Base-by-base conservation (phyloP, 495 filamentous ascomycete genomes). In the Podospora pseudopauciseta region DNA sequence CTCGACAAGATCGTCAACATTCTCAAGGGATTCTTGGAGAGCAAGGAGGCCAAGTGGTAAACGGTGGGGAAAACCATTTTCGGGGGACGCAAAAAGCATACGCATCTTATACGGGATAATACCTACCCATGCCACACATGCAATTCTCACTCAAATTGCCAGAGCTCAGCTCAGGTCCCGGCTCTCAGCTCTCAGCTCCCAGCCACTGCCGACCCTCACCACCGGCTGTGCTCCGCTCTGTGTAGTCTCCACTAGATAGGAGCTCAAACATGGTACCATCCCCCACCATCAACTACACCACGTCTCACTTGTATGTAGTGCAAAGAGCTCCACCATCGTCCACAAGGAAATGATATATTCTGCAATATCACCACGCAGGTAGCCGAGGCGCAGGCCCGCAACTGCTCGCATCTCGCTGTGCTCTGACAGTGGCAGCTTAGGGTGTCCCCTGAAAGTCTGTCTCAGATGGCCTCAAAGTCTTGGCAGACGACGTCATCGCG, bases 1-100 rank as follows among this genome's bases (percentile, higher is more conserved):
- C 79, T 99, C 68, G 88, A 95, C 83, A 85, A 88, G 79, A 83
- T 91, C 66, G 86, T 93, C 60, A 79, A 65, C 18, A 92, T 94
- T 70, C 80, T 98, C 72, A 90, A 95, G 83, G 81, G 73, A 2
- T 93, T 93, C 83, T 82, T 89, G 76, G 82, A 75, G 19, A 83
- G 80, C 73, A 88, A 89, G 81, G 89, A 92, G 70, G 86, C 86
- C 49, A 88, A 94, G 77, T 92, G 88, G 86, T 89, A 85, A 76
- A 60, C 89, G 3, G 23, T 58, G 55, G n/a, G n/a, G 55, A 49
- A 13, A 16, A 49, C 13, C 9, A 2, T 49, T 49, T 49, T 49
- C 2, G 39, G 39, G 39, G 39, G 3, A 13, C 39, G 13, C 39
- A 13, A 49, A 49, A 49, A 49, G 39, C 30, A 49, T 49, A 49